Percentiles rank a stretch among this genome's conserved stretches.
Conservation (phyloP, 1,139 yeast genomes). For the Diutina mesorugosa region DNA sequence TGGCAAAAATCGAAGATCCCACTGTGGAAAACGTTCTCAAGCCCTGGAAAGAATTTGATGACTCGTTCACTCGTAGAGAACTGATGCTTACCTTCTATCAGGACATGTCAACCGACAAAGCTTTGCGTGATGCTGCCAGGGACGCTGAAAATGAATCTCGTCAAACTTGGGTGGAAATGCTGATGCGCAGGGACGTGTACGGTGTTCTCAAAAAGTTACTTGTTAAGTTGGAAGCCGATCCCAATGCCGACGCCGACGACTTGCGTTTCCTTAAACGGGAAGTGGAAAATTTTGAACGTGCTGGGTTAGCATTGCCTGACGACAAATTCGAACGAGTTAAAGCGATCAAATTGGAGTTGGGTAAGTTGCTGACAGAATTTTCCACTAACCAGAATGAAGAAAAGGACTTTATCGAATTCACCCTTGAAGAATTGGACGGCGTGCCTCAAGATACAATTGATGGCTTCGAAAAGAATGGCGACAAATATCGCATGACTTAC, state of each 20-base stretch:
- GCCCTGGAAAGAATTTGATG: slow-evolving; percentile 38
- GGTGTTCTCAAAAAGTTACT: slow-evolving; percentile 41
- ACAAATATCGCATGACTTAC: slow-evolving; percentile 55
- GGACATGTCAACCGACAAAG: slow-evolving; percentile 52
- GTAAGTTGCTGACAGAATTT: slow-evolving; percentile 44
- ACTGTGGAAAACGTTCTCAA: slow-evolving; percentile 42
- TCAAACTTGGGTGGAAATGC: slow-evolving; percentile 48
- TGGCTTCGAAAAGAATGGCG: slow-evolving; percentile 37
- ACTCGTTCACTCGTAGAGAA: slow-evolving; percentile 27
- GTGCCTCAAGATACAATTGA: slow-evolving; percentile 52
- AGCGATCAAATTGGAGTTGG: slow-evolving; percentile 43
- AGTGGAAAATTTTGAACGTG: slow-evolving; percentile 43
- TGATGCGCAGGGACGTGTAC: slow-evolving; percentile 57
- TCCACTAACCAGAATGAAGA: slow-evolving; percentile 63
- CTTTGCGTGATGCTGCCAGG: slow-evolving; percentile 56
- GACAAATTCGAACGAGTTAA: slow-evolving; percentile 44
- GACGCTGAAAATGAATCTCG: slow-evolving; percentile 46
- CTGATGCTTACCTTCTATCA: slow-evolving; percentile 52
- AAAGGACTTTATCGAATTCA: slow-evolving; percentile 43
- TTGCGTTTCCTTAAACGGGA: slow-evolving; percentile 42
- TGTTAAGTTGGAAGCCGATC: slow-evolving; percentile 15
- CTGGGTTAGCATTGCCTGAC: slow-evolving; percentile 51
- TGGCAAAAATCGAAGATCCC: slow-evolving; percentile 39
- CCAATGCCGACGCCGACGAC: slow-evolving; percentile 34
- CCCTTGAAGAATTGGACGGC: slow-evolving; percentile 57